Evolutionary conservation across 345 rosid genomes (phyloP).

Genomic region (Salix viminalis): DNA sequence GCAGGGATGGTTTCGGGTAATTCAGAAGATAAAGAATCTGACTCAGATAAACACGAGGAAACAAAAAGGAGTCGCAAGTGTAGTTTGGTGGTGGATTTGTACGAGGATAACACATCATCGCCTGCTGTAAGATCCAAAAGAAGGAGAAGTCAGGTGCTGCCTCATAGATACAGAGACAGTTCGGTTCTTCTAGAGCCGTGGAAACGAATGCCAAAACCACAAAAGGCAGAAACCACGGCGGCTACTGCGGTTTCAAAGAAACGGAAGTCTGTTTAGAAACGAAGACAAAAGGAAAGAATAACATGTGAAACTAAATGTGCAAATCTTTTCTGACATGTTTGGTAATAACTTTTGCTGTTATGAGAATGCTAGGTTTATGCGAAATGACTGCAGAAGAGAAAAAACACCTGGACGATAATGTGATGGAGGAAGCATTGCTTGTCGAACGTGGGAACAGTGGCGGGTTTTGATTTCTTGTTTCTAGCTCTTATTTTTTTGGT

Average conservation of each 20-base stretch:
- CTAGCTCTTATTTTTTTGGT: neutral
- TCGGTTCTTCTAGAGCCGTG: conserved; percentile 36
- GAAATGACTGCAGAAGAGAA: neutral
- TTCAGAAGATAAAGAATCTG: neutral
- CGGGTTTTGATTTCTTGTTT: neutral
- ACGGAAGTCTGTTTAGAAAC: neutral
- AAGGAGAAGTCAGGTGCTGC: conserved; percentile 41
- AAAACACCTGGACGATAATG: neutral
- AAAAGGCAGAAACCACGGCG: conserved; percentile 15
- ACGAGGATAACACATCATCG: conserved; percentile 10
- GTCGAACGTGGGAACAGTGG: neutral
- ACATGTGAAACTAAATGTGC: neutral
- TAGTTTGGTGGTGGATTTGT: neutral
- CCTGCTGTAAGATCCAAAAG: conserved; percentile 39
- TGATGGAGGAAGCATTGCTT: neutral
- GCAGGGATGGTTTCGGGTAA: conserved; percentile 30
- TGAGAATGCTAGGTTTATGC: neutral
- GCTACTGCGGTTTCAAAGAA: conserved; percentile 9
- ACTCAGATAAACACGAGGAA: neutral
- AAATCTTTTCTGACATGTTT: neutral
- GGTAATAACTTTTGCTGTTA: neutral
- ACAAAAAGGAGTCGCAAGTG: conserved; percentile 1
- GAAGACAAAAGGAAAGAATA: neutral
- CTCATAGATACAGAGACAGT: conserved; percentile 40
- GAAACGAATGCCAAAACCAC: conserved; percentile 15